A percentile compares a stretch with the other conserved stretches of the same genome.
Conservation (phyloP, 805 yeast species). For the Ogataea ganodermae region DNA sequence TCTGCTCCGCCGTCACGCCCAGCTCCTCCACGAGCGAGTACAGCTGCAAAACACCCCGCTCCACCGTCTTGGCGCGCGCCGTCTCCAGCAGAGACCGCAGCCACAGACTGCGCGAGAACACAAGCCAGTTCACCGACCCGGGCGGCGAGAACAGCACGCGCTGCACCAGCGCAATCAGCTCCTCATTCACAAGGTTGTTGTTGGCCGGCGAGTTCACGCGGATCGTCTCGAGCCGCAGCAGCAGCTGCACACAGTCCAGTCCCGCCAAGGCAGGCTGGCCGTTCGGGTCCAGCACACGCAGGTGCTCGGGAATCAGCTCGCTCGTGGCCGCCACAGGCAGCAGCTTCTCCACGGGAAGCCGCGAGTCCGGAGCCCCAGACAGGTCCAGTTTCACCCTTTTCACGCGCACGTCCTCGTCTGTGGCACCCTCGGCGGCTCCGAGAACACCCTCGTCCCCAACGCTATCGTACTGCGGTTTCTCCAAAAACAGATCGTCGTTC, state of each 20-base stretch:
- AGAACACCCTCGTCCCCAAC: constrained; percentile 49
- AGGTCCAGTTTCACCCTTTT: constrained; percentile 46
- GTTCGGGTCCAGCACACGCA: constrained; percentile 71
- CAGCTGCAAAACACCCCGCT: constrained; percentile 92
- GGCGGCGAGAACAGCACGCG: constrained; percentile 63
- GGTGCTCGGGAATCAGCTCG: constrained; percentile 59
- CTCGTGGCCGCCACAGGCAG: constrained; percentile 65
- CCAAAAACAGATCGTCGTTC: constrained; percentile 76
- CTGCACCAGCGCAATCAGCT: constrained; percentile 71
- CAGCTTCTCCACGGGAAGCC: constrained; percentile 39
- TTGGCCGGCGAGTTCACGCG: constrained; percentile 72
- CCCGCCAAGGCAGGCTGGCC: constrained; percentile 72
- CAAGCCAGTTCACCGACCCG: constrained; percentile 63
- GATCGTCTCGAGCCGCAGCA: constrained; percentile 65
- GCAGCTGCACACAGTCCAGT: constrained; percentile 71
- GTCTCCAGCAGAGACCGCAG: constrained; percentile 85
- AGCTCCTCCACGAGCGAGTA: constrained; percentile 88
- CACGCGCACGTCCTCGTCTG: constrained; percentile 40
- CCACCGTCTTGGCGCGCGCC: constrained; percentile 78
- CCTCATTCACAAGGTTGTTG: constrained; percentile 75
- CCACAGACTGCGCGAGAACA: constrained; percentile 85
- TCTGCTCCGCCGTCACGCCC: constrained; percentile 60
- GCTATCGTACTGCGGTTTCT: constrained; percentile 69
- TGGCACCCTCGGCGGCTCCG: constrained; percentile 34
- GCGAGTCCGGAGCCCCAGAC: constrained; percentile 18